A percentile compares a stretch with the other conserved stretches of the same genome.
These are phyloP conservation scores for Vinca major DNA, from an alignment of 305 asterid genomes.

Conservation along the genomic window DNA sequence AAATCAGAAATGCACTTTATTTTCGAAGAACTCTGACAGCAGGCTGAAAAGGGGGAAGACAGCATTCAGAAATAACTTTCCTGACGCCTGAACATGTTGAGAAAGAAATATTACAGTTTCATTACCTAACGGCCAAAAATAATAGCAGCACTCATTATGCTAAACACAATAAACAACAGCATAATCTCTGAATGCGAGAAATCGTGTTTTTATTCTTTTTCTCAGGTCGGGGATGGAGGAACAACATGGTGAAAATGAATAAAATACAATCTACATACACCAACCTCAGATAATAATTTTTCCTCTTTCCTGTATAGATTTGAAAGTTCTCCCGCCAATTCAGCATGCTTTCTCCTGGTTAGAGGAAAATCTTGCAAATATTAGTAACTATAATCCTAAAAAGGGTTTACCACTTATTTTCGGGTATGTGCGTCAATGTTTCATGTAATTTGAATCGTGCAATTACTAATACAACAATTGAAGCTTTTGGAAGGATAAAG, in stretches of 20 bases:
- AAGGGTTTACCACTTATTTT: not conserved
- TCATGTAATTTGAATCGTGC: not conserved
- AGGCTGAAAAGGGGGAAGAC: not conserved
- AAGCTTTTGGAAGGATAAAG: not conserved
- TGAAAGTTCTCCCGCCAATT: slow-evolving; percentile 83
- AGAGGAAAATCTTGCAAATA: slow-evolving; percentile 11
- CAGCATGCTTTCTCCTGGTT: slow-evolving; percentile 96
- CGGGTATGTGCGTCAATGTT: not conserved
- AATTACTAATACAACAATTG: not conserved
- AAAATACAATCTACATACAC: slow-evolving; percentile 17
- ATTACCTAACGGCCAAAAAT: not conserved
- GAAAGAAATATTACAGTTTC: not conserved
- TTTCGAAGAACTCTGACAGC: not conserved
- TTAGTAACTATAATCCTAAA: not conserved
- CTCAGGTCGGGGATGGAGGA: not conserved
- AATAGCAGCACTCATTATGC: not conserved
- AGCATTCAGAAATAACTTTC: not conserved
- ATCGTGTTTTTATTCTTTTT: too few species aligned
- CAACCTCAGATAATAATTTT: slow-evolving; percentile 80
- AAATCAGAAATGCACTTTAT: not conserved
- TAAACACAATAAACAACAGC: not conserved
- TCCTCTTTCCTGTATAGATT: slow-evolving; percentile 76
- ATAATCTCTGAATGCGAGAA: not conserved
- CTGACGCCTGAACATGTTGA: not conserved
- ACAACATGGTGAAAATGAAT: not conserved